Conservation (phyloP, 257 asterid species). For the Solanum rostratum region DNA sequence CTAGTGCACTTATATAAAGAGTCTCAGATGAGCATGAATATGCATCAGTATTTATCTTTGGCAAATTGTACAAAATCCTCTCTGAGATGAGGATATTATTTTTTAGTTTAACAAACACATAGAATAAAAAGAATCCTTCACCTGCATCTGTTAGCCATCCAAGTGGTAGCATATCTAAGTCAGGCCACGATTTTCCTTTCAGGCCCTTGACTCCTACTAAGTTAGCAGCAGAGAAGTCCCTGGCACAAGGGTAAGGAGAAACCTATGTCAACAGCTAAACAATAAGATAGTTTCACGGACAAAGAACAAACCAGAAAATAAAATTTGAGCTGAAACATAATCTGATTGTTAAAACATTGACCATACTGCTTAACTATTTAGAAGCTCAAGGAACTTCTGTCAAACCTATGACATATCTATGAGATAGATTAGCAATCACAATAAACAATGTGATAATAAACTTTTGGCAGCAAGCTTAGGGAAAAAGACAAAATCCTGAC, state of each 20-base stretch:
- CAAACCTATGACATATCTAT: not conserved
- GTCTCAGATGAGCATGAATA: not conserved
- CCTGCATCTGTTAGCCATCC: conserved; percentile 88
- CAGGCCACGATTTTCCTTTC: conserved; percentile 93
- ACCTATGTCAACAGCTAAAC: not conserved
- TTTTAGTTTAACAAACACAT: not conserved
- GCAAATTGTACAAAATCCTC: not conserved
- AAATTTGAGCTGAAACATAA: not conserved
- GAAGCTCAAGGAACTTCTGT: not conserved
- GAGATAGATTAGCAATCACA: not conserved
- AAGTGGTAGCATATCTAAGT: conserved; percentile 92
- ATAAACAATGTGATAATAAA: not conserved
- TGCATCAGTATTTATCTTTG: not conserved
- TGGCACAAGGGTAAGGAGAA: conserved; percentile 3
- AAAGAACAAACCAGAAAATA: not conserved
- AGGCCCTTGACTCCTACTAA: conserved; percentile 74
- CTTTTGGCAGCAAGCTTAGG: not conserved
- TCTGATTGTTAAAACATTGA: not conserved
- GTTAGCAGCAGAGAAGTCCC: conserved; percentile 69
- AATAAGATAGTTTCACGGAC: not conserved
- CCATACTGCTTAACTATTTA: not conserved
- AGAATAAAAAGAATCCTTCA: conserved; percentile 5
- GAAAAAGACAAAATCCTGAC: not conserved
- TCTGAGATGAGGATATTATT: not conserved
- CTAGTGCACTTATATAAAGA: not conserved